Evolutionary conservation across 306 rosid genomes (phyloP).

Genomic region (Cicer cuneatum): DNA sequence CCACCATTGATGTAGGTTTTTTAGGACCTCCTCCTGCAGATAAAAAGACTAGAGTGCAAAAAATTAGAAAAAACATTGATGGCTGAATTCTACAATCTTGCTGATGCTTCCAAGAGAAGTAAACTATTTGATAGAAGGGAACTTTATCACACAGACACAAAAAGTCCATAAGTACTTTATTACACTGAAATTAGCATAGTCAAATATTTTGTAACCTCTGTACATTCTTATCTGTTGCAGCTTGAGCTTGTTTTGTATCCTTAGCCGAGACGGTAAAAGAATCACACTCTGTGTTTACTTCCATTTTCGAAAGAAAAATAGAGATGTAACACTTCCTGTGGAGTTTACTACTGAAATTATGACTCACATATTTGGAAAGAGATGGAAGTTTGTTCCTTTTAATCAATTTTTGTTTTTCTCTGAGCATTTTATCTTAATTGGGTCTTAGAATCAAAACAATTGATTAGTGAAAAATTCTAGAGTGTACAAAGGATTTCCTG

Average conservation of each 20-base stretch:
- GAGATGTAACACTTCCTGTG: constrained; percentile 2
- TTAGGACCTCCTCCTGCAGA: constrained; percentile 80
- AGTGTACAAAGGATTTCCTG: not conserved
- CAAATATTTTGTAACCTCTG: constrained; percentile 41
- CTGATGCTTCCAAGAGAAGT: constrained; percentile 51
- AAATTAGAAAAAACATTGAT: constrained; percentile 47
- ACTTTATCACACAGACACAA: constrained; percentile 32
- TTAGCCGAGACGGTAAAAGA: constrained; percentile 32
- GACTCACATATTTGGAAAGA: constrained; percentile 19
- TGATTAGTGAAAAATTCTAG: not conserved
- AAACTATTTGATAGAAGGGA: constrained; percentile 55
- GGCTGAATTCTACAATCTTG: constrained; percentile 52
- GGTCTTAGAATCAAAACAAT: not conserved
- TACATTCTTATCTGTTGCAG: constrained; percentile 45
- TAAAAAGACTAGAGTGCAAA: constrained; percentile 46
- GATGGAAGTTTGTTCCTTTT: not conserved
- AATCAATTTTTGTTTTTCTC: not conserved
- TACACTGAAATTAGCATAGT: constrained; percentile 40
- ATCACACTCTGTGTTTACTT: constrained; percentile 35
- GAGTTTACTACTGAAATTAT: constrained; percentile 25
- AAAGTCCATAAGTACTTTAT: constrained; percentile 33
- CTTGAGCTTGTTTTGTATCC: constrained; percentile 29
- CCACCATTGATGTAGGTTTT: constrained; percentile 56
- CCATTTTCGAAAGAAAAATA: constrained; percentile 28
- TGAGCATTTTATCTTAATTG: not conserved